Conservation (phyloP, 345 rosid species). For the Bruguiera gymnorhiza region DNA sequence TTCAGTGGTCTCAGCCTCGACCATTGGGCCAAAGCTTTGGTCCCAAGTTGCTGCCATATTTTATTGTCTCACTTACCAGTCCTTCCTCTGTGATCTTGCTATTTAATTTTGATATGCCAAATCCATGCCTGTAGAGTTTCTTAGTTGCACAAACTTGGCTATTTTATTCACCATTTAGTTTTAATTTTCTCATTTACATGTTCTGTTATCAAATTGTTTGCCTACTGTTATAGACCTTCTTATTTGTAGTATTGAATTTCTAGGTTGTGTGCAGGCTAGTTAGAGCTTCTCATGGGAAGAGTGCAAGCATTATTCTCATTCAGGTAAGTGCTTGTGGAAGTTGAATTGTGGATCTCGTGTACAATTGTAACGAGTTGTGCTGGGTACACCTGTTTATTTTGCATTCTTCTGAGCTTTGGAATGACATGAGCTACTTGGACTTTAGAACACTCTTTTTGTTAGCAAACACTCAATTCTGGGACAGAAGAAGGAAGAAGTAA, state of each 20-base stretch:
- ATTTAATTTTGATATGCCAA: no score
- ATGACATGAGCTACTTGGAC: background rate
- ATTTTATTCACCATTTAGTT: background rate
- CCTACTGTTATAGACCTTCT: background rate
- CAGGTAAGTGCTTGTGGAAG: slow-evolving; percentile 44
- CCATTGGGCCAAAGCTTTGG: no score
- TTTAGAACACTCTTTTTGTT: background rate
- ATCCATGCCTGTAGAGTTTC: no score
- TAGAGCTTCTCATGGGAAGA: slow-evolving; percentile 63
- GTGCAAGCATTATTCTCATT: slow-evolving; percentile 85
- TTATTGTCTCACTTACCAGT: no score
- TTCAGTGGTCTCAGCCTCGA: no score
- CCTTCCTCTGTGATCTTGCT: no score
- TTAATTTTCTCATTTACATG: background rate
- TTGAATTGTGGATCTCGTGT: background rate
- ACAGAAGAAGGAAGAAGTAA: no score
- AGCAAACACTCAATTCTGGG: background rate
- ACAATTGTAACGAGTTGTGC: background rate
- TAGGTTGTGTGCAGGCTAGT: slow-evolving; percentile 46
- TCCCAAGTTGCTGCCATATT: no score
- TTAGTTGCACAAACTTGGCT: background rate
- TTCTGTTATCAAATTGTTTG: background rate
- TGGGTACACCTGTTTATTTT: background rate
- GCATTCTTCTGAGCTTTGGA: background rate
- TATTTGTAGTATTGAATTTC: background rate